phyloP scores from a whole-genome alignment of 345 rosid species.

The Garcia nutans region DNA sequence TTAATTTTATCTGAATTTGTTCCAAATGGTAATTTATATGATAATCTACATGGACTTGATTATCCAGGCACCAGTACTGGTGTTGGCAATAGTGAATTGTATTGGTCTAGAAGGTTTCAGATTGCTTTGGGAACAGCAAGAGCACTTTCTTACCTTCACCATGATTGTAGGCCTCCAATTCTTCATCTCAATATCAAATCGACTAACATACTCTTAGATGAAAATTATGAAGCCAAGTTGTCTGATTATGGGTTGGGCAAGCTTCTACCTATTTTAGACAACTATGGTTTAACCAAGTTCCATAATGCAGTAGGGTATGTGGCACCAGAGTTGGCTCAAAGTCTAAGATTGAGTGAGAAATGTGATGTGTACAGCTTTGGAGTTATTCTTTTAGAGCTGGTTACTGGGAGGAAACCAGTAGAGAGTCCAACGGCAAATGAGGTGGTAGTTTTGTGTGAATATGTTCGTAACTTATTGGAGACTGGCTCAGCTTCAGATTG shows the following conservation, averaged over 20 bases:
- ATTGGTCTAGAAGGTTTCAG: slow-evolving; percentile 83
- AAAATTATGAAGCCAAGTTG: slow-evolving; percentile 66
- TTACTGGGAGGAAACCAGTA: slow-evolving; percentile 90
- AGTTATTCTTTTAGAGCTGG: slow-evolving; percentile 87
- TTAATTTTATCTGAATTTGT: slow-evolving; percentile 72
- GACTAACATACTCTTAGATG: slow-evolving; percentile 77
- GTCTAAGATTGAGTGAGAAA: slow-evolving; percentile 73
- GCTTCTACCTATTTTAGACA: slow-evolving; percentile 79
- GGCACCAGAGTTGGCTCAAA: slow-evolving; percentile 93
- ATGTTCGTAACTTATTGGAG: slow-evolving; percentile 72
- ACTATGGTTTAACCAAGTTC: slow-evolving; percentile 62
- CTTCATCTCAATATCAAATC: slow-evolving; percentile 94
- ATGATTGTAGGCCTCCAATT: slow-evolving; percentile 83
- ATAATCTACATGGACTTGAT: slow-evolving; percentile 59
- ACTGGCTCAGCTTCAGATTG: slow-evolving; percentile 79
- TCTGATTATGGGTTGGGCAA: slow-evolving; percentile 84
- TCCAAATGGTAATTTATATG: slow-evolving; percentile 73
- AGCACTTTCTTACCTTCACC: slow-evolving; percentile 88
- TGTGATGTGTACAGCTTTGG: slow-evolving; percentile 92
- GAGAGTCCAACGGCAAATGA: slow-evolving; percentile 63
- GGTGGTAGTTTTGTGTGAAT: slow-evolving; percentile 74
- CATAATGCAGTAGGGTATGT: slow-evolving; percentile 95
- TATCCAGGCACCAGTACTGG: slow-evolving; percentile 66
- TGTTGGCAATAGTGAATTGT: slow-evolving; percentile 55
- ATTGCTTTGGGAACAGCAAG: slow-evolving; percentile 85